phyloP scores from a whole-genome alignment of 768 basidiomycete genomes.

The Phylloporus sp. region DNA sequence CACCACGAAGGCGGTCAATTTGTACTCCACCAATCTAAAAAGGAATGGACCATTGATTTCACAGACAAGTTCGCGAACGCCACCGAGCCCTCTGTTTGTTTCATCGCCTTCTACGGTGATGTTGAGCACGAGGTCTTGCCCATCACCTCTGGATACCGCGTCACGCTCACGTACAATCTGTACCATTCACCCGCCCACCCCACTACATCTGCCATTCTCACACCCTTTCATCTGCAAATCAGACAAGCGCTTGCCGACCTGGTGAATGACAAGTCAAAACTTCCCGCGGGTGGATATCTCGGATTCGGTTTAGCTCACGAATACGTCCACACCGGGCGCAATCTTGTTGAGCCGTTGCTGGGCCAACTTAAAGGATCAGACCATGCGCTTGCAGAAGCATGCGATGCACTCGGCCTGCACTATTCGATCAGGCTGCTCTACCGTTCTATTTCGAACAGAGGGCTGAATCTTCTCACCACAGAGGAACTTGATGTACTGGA shows the following conservation, averaged over 20 bases:
- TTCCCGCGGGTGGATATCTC: slow-evolving; percentile 6
- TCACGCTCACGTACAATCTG: slow-evolving; percentile 42
- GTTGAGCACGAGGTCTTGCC: slow-evolving; percentile 42
- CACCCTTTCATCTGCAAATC: background rate
- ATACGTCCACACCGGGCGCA: background rate
- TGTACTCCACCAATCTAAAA: slow-evolving; percentile 31
- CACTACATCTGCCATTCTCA: background rate
- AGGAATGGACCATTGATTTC: slow-evolving; percentile 39
- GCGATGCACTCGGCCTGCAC: slow-evolving; percentile 4
- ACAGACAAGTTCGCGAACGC: slow-evolving; percentile 9
- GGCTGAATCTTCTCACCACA: background rate
- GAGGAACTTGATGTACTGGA: background rate
- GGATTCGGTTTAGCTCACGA: slow-evolving; percentile 12
- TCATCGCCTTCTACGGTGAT: slow-evolving; percentile 40
- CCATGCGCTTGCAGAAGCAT: slow-evolving; percentile 2
- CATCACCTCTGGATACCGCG: too few relatives aligned
- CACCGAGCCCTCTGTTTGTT: slow-evolving; percentile 22
- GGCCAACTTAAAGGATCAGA: slow-evolving; percentile 15
- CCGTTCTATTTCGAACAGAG: rapidly evolving
- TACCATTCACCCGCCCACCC: background rate
- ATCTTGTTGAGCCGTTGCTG: background rate
- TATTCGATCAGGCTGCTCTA: slow-evolving; percentile 5
- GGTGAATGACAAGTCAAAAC: background rate
- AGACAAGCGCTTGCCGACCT: background rate
- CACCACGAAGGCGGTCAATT: slow-evolving; percentile 44